These are phyloP conservation scores for Quercus tomentella DNA, from an alignment of 331 rosid genomes.

Conservation along the genomic window DNA sequence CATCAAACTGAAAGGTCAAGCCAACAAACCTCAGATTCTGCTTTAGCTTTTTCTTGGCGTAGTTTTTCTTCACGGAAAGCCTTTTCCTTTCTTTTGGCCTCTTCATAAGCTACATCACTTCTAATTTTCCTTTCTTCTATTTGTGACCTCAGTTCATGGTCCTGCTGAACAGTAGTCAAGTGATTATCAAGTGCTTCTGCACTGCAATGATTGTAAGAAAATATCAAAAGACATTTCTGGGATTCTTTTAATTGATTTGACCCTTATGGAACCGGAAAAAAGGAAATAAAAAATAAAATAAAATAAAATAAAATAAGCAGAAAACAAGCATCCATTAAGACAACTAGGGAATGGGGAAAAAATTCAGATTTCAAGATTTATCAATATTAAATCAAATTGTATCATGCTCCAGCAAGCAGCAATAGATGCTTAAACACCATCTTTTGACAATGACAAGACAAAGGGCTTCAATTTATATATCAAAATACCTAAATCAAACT, in stretches of 20 bases:
- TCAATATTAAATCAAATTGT: not conserved
- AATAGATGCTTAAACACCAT: not conserved
- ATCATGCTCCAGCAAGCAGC: not conserved
- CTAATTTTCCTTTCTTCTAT: conserved; percentile 88
- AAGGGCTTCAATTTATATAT: not conserved
- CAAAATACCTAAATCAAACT: too few relatives aligned
- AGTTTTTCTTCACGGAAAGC: conserved; percentile 72
- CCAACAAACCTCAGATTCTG: conserved; percentile 67
- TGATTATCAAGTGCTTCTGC: conserved; percentile 92
- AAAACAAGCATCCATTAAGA: not conserved
- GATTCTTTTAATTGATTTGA: too few relatives aligned
- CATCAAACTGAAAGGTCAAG: conserved; percentile 14
- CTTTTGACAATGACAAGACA: not conserved
- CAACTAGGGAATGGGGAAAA: not conserved
- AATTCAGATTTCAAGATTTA: not conserved
- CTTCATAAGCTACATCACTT: conserved; percentile 87
- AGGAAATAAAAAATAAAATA: not conserved
- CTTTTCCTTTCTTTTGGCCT: conserved; percentile 78
- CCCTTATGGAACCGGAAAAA: not conserved
- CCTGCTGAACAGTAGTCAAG: conserved; percentile 77
- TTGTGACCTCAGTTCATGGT: conserved; percentile 79
- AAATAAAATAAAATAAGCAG: not conserved
- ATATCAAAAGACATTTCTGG: conserved; percentile 23
- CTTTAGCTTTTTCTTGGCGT: conserved; percentile 78
- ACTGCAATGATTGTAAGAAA: conserved; percentile 33